Percentiles rank a stretch among this genome's conserved stretches.
phyloP scores from a whole-genome alignment of 331 rosid species.

The Quercus lobata region DNA sequence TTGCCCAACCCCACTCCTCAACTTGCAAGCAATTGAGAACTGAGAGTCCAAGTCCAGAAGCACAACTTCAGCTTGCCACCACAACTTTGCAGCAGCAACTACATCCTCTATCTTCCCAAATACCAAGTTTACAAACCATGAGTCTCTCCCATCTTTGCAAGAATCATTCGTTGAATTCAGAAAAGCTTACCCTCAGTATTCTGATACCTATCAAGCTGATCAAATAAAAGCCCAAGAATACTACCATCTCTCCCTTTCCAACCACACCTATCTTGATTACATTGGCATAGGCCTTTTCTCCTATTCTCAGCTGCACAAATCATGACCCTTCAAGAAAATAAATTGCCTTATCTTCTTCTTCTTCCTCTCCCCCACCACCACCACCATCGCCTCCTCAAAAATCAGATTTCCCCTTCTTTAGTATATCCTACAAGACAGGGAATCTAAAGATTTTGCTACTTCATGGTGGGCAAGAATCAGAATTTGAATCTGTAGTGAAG shows the following conservation, averaged over 20 bases:
- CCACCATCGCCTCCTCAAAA: slow-evolving; percentile 23
- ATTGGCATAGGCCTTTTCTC: slow-evolving; percentile 94
- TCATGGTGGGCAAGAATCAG: slow-evolving; percentile 64
- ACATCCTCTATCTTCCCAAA: slow-evolving; percentile 68
- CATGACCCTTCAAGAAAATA: slow-evolving; percentile 31
- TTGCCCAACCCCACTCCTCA: slow-evolving; percentile 51
- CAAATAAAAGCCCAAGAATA: slow-evolving; percentile 64
- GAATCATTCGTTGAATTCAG: slow-evolving; percentile 62
- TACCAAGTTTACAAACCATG: slow-evolving; percentile 77
- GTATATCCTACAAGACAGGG: slow-evolving; percentile 63
- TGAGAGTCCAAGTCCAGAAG: slow-evolving; percentile 32
- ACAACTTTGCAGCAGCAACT: slow-evolving; percentile 51
- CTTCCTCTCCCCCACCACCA: slow-evolving; percentile 14
- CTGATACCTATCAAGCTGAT: slow-evolving; percentile 57
- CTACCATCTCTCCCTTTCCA: slow-evolving; percentile 51
- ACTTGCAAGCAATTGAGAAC: slow-evolving; percentile 28
- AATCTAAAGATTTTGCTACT: slow-evolving; percentile 66
- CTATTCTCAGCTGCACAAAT: slow-evolving; percentile 51
- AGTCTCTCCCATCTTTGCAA: slow-evolving; percentile 67
- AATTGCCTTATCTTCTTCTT: slow-evolving; percentile 27
- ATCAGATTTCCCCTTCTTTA: slow-evolving; percentile 61
- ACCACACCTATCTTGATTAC: slow-evolving; percentile 76
- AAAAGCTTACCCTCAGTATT: slow-evolving; percentile 60
- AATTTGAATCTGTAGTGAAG: slow-evolving; percentile 61
- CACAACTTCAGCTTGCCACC: slow-evolving; percentile 61